A percentile compares a stretch with the other conserved stretches of the same genome.
Conservation (phyloP, 1,284 basidiomycete genomes). For the Phylloporus sp. region DNA sequence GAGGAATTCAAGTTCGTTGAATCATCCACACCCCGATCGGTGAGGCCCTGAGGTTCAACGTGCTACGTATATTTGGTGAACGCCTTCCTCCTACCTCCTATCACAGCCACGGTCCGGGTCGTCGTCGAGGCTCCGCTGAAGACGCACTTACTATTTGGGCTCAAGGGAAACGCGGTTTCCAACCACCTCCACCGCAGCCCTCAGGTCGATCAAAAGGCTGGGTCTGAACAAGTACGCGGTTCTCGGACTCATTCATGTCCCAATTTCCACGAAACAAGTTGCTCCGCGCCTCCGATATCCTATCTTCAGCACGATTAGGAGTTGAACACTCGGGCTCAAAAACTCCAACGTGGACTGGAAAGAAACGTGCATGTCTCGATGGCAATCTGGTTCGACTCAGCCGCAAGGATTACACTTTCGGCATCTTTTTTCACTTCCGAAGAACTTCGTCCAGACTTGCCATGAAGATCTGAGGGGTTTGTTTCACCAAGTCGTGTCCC, state of each 20-base stretch:
- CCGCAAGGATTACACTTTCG: slow-evolving; percentile 4
- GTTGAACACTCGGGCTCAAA: slow-evolving; percentile 10
- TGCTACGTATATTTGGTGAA: slow-evolving; percentile 10
- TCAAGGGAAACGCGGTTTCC: slow-evolving; percentile 21
- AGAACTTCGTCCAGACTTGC: slow-evolving; percentile 8
- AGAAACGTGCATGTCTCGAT: slow-evolving; percentile 26
- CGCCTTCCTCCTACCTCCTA: slow-evolving; percentile 14
- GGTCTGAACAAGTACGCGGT: slow-evolving; percentile 12
- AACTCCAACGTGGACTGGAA: slow-evolving; percentile 25
- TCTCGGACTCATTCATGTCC: slow-evolving; percentile 24
- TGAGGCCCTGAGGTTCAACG: slow-evolving; percentile 28
- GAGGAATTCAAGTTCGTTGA: slow-evolving; percentile 10
- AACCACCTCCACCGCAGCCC: slow-evolving; percentile 12
- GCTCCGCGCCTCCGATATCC: slow-evolving; percentile 15
- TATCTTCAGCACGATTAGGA: slow-evolving; percentile 21
- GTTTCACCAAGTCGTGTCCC: slow-evolving; percentile 7
- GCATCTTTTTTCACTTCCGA: slow-evolving; percentile 3
- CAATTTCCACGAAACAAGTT: slow-evolving; percentile 12
- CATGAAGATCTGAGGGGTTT: slow-evolving; percentile 24
- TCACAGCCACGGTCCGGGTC: slow-evolving; percentile 14
- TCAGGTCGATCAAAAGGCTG: slow-evolving; percentile 16
- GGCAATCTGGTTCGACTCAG: slow-evolving; percentile 13
- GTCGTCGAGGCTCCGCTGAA: slow-evolving; percentile 22
- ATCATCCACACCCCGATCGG: slow-evolving; percentile 24
- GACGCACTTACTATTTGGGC: slow-evolving; percentile 21